Evolutionary conservation across 176 grass and related monocot genomes (phyloP).

Genomic region (Musa acuminata): DNA sequence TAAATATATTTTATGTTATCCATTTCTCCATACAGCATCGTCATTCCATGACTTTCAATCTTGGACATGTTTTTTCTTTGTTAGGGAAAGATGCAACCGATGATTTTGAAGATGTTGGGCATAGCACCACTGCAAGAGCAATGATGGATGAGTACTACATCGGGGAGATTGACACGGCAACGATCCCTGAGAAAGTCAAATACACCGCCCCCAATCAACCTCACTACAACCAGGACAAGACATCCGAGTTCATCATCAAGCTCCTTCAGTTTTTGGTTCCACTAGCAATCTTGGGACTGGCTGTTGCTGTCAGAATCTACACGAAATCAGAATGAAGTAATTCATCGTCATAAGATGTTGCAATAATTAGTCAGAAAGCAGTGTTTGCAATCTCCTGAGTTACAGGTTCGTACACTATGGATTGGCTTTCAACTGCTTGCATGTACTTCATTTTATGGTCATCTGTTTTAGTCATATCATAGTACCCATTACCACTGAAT

Average conservation of each 20-base stretch:
- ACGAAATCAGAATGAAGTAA: constrained; percentile 7
- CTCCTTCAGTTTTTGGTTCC: constrained; percentile 19
- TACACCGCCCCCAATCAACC: constrained; percentile 13
- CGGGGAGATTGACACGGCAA: constrained; percentile 25
- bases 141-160: constrained; percentile 33
- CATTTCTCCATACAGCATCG: not conserved
- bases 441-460: not conserved
- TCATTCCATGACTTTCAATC: not conserved
- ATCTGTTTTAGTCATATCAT: not conserved
- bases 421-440: not conserved
- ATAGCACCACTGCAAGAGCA: constrained; percentile 2
- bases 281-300: constrained; percentile 8
- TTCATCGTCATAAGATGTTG: not conserved
- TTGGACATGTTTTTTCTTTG: not conserved
- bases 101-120: constrained; percentile 2
- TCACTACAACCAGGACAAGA: constrained; percentile 20
- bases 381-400: not conserved
- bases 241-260: constrained; percentile 5
- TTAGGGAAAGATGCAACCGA: constrained; percentile 2
- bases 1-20: constrained; percentile 15
- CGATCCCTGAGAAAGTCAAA: constrained; percentile 17
- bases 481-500: not conserved
- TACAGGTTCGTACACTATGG: not conserved
- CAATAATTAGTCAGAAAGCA: not conserved
- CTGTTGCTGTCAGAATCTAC: constrained; percentile 13